phyloP scores from a whole-genome alignment of 2,329 filamentous ascomycete species.

The Colletotrichum horii region DNA sequence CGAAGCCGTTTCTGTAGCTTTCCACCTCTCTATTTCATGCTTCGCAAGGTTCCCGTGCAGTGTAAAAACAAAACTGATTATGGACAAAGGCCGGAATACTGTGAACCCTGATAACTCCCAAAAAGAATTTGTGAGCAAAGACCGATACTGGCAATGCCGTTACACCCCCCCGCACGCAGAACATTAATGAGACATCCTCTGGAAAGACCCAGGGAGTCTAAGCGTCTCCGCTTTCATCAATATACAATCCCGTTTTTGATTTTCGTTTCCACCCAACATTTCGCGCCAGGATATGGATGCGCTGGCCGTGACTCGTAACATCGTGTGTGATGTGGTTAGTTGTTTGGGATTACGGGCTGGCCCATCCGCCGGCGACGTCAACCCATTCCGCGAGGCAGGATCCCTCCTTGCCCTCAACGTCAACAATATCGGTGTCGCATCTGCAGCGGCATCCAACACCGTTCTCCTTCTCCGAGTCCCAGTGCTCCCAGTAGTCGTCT shows the following conservation, averaged over 20 bases:
- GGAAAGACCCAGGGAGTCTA: neutral
- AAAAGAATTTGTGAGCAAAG: conserved; percentile 12
- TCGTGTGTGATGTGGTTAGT: conserved; percentile 1
- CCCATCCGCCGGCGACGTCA: conserved; percentile 94
- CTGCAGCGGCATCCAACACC: conserved; percentile 95
- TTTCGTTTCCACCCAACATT: neutral
- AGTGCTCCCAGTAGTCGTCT: conserved; percentile 93
- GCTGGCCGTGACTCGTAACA: conserved; percentile 16
- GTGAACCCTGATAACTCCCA: conserved; percentile 17
- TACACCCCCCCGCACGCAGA: conserved; percentile 5
- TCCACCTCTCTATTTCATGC: conserved; percentile 21
- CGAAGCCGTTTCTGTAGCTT: conserved; percentile 17
- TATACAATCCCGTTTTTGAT: conserved; percentile 15
- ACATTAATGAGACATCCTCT: conserved; percentile 12
- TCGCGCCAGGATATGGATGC: neutral
- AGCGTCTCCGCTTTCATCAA: conserved; percentile 15
- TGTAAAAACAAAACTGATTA: conserved; percentile 18
- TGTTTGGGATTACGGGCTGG: conserved; percentile 46
- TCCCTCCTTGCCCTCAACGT: conserved; percentile 96
- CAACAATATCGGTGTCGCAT: conserved; percentile 96
- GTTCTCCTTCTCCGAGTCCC: conserved; percentile 89
- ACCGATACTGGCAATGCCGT: conserved; percentile 12
- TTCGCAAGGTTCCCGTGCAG: conserved; percentile 4
- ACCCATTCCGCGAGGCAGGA: conserved; percentile 97
- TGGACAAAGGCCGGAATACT: conserved; percentile 19